phyloP scores from a whole-genome alignment of 257 asterid species.

The Gentiana dahurica region DNA sequence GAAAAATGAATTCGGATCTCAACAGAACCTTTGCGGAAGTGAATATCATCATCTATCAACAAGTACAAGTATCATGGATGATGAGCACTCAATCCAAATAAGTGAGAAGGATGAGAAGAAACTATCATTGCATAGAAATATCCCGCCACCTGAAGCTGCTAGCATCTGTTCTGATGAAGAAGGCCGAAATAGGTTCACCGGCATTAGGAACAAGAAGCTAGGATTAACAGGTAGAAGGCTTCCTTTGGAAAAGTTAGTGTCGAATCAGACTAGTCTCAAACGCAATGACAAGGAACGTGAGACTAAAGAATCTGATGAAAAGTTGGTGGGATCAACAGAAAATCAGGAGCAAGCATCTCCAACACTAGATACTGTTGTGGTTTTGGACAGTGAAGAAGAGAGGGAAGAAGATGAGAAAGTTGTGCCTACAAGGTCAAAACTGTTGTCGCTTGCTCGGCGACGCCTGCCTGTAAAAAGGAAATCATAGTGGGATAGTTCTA shows the following conservation, averaged over 20 bases:
- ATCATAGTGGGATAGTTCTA: neutral
- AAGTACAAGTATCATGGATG: slow-evolving; percentile 8
- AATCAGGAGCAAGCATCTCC: slow-evolving; percentile 15
- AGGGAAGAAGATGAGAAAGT: slow-evolving; percentile 43
- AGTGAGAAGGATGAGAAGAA: slow-evolving; percentile 14
- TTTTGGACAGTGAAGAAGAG: slow-evolving; percentile 63
- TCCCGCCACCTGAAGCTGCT: slow-evolving; percentile 2
- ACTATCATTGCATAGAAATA: slow-evolving; percentile 5
- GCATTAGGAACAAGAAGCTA: slow-evolving; percentile 23
- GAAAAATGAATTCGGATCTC: slow-evolving; percentile 8
- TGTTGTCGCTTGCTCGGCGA: slow-evolving; percentile 38
- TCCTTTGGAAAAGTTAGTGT: slow-evolving; percentile 10
- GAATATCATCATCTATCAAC: slow-evolving; percentile 8
- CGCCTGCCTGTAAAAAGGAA: slow-evolving; percentile 42
- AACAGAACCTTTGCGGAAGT: slow-evolving; percentile 11
- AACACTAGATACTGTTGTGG: slow-evolving; percentile 35
- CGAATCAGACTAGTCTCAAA: slow-evolving; percentile 12
- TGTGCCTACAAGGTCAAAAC: slow-evolving; percentile 38
- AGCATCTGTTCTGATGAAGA: slow-evolving; percentile 12
- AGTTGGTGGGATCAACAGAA: slow-evolving; percentile 11
- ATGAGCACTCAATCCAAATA: slow-evolving; percentile 14
- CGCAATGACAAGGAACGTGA: slow-evolving; percentile 30
- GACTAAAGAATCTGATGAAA: slow-evolving; percentile 11
- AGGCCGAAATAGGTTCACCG: slow-evolving; percentile 16
- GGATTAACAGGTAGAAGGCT: slow-evolving; percentile 26